Evolutionary conservation across 2,329 filamentous ascomycete species (phyloP).

Genomic region (Zasmidium angulare): DNA sequence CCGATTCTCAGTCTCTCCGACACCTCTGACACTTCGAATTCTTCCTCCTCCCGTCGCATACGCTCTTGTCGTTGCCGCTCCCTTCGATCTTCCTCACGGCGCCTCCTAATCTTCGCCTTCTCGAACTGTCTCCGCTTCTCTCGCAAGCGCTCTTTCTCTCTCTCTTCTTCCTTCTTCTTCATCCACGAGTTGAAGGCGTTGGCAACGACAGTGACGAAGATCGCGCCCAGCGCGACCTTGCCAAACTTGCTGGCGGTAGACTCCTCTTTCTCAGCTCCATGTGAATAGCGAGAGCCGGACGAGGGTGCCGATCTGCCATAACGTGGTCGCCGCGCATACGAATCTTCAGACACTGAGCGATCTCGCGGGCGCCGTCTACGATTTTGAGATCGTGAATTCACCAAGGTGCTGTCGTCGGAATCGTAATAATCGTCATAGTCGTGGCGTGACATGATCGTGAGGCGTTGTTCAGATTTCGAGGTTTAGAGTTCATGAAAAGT

Average conservation of each 20-base stretch:
- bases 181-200: constrained; percentile 11
- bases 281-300: neutral
- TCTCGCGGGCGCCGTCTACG: neutral
- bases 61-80: constrained; percentile 10
- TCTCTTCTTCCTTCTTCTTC: constrained; percentile 15
- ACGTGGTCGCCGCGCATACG: neutral
- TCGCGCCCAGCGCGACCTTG: constrained; percentile 16
- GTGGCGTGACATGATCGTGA: constrained; percentile 4
- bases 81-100: constrained; percentile 14
- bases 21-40: constrained; percentile 5
- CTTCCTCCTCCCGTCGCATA: constrained; percentile 3
- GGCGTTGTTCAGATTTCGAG: neutral
- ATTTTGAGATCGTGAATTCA: neutral
- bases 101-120: constrained; percentile 13
- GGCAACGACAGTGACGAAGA: constrained; percentile 10
- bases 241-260: constrained; percentile 7
- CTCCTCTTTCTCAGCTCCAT: neutral
- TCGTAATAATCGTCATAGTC: constrained; percentile 9
- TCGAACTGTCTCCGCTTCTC: constrained; percentile 14
- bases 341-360: constrained; percentile 3
- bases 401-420: constrained; percentile 13
- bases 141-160: constrained; percentile 10
- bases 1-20: constrained; percentile 8
- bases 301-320: neutral
- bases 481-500: no score